Percentiles rank a stretch among this genome's conserved stretches.
phyloP scores from a whole-genome alignment of 148 eudicot species.

The Vaccinium macrocarpon region DNA sequence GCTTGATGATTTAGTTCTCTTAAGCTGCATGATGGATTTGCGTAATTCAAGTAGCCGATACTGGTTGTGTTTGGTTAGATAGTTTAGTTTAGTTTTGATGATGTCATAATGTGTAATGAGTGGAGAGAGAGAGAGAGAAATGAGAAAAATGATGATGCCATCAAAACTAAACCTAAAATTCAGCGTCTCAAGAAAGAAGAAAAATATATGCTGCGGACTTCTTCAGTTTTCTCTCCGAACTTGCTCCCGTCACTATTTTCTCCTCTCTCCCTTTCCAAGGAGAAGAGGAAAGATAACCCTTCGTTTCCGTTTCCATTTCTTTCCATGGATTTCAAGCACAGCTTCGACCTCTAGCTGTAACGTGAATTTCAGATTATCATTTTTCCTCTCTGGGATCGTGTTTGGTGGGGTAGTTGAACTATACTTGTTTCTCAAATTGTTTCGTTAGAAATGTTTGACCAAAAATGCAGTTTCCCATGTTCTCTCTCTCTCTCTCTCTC shows the following conservation, averaged over 20 bases:
- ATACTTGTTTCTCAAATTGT: background rate
- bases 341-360: background rate
- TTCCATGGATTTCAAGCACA: background rate
- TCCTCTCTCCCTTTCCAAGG: too few species aligned
- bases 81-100: too few species aligned
- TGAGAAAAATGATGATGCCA: too few species aligned
- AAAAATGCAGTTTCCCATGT: background rate
- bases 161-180: too few species aligned
- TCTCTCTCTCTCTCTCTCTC: background rate
- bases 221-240: too few species aligned
- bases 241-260: too few species aligned
- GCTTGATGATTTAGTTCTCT: background rate
- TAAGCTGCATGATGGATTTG: background rate
- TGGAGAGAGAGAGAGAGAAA: too few species aligned
- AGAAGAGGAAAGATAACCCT: too few species aligned
- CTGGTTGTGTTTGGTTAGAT: too few species aligned
- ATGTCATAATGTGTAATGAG: too few species aligned
- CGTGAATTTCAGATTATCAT: background rate
- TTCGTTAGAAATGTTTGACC: background rate
- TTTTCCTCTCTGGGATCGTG: background rate
- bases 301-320: background rate
- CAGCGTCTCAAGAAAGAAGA: too few species aligned
- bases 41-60: background rate
- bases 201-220: too few species aligned
- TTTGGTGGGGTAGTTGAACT: background rate